phyloP scores from a whole-genome alignment of 2,329 filamentous ascomycete species.

The Botrytis sinoallii region DNA sequence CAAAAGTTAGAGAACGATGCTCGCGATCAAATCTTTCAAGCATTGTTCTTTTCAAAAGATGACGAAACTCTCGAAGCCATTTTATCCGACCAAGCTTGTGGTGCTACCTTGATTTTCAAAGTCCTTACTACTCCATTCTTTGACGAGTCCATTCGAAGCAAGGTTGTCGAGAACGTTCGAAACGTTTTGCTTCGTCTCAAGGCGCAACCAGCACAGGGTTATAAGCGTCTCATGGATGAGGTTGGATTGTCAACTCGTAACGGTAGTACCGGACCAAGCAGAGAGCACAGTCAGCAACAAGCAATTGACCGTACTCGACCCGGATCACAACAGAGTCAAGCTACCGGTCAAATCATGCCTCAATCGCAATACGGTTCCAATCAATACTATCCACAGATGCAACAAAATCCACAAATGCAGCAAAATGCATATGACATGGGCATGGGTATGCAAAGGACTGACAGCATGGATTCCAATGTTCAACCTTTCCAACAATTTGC shows the following conservation, averaged over 20 bases:
- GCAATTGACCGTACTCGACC: conserved; percentile 53
- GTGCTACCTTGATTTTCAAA: conserved; percentile 96
- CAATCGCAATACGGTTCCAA: conserved; percentile 42
- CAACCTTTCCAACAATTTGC: conserved; percentile 51
- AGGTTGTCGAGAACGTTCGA: conserved; percentile 90
- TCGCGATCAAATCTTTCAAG: conserved; percentile 82
- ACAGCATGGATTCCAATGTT: conserved; percentile 51
- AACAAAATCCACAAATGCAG: conserved; percentile 45
- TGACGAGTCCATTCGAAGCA: conserved; percentile 81
- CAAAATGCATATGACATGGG: conserved; percentile 49
- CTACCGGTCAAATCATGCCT: conserved; percentile 43
- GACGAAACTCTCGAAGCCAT: conserved; percentile 88
- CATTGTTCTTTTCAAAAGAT: conserved; percentile 86
- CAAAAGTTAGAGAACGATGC: conserved; percentile 93
- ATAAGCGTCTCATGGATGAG: conserved; percentile 98
- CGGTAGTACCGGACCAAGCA: conserved; percentile 40
- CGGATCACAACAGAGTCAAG: conserved; percentile 50
- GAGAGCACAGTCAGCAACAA: conserved; percentile 39
- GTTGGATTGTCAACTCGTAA: conserved; percentile 78
- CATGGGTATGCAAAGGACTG: conserved; percentile 51
- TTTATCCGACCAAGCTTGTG: conserved; percentile 84
- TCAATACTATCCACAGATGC: conserved; percentile 54
- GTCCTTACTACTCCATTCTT: conserved; percentile 97
- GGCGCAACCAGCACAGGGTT: conserved; percentile 89
- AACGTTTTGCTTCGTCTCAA: conserved; percentile 86